Evolutionary conservation across 192 early-diverging fungal species (phyloP).

Genomic region (Umbelopsis sp.): DNA sequence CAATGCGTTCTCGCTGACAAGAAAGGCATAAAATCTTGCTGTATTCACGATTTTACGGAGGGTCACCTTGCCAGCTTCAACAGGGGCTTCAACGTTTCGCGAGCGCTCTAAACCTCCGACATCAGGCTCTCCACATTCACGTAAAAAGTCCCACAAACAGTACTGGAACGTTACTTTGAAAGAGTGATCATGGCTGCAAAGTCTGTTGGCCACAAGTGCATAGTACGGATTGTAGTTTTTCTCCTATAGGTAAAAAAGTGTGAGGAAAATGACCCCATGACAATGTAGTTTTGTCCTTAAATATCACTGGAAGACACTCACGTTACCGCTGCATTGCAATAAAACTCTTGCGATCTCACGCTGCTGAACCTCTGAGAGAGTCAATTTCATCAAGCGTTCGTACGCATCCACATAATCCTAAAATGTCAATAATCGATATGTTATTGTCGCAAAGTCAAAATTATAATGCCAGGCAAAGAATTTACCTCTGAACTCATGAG

Average conservation of each 20-base stretch:
- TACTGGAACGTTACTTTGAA: slow-evolving; percentile 94
- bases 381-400: slow-evolving; percentile 81
- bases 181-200: slow-evolving; percentile 77
- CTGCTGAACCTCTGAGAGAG: slow-evolving; percentile 89
- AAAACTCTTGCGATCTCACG: slow-evolving; percentile 94
- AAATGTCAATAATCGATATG: background rate
- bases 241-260: slow-evolving; percentile 56
- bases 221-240: slow-evolving; percentile 94
- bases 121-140: slow-evolving; percentile 81
- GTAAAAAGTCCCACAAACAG: slow-evolving; percentile 92
- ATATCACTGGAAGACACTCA: slow-evolving; percentile 37
- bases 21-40: slow-evolving; percentile 84
- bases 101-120: slow-evolving; percentile 69
- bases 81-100: slow-evolving; percentile 37
- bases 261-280: background rate
- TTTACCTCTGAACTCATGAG: slow-evolving; percentile 86
- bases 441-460: background rate
- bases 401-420: slow-evolving; percentile 93
- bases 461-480: background rate
- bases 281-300: background rate
- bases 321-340: slow-evolving; percentile 85
- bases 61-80: slow-evolving; percentile 39
- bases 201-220: slow-evolving; percentile 76
- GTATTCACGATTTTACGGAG: slow-evolving; percentile 78
- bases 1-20: slow-evolving; percentile 70